phyloP scores from a whole-genome alignment of 176 grass and related monocot genomes.

The Pontederia paniculata region DNA sequence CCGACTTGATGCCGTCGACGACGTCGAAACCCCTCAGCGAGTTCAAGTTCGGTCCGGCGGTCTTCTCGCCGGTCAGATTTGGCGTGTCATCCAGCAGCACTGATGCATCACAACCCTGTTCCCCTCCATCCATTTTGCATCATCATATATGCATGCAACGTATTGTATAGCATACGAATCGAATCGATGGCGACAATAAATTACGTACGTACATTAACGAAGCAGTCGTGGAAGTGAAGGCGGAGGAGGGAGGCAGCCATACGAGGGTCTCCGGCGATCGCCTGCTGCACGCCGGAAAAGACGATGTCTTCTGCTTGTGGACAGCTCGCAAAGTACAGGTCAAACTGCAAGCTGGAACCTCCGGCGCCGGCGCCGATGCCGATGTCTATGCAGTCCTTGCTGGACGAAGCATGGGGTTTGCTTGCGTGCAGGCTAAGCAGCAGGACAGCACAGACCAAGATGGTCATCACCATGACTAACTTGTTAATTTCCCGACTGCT shows the following conservation, averaged over 20 bases:
- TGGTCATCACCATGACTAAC: no score
- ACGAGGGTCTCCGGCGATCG: conserved; percentile 43
- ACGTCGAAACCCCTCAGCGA: conserved; percentile 78
- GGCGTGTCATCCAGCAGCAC: conserved; percentile 69
- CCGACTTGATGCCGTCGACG: conserved; percentile 59
- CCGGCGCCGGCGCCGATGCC: conserved; percentile 21
- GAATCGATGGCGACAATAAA: background rate
- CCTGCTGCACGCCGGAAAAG: conserved; percentile 43
- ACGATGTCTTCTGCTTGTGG: conserved; percentile 61
- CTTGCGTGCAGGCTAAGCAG: no score
- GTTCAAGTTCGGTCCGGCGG: conserved; percentile 52
- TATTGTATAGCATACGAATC: no score
- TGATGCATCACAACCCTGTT: conserved; percentile 75
- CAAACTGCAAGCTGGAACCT: conserved; percentile 5
- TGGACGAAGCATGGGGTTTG: background rate
- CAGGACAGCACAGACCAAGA: no score
- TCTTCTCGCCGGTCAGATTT: conserved; percentile 61
- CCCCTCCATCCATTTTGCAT: background rate
- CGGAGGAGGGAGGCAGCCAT: conserved; percentile 90
- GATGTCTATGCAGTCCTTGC: conserved; percentile 34
- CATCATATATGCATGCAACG: background rate
- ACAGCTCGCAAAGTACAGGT: conserved; percentile 35
- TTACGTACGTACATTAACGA: conserved; percentile 25
- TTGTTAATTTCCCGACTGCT: no score
- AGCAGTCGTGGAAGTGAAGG: conserved; percentile 66